phyloP scores from a whole-genome alignment of 192 early-diverging fungal genomes.

The Coemansia sp. region DNA sequence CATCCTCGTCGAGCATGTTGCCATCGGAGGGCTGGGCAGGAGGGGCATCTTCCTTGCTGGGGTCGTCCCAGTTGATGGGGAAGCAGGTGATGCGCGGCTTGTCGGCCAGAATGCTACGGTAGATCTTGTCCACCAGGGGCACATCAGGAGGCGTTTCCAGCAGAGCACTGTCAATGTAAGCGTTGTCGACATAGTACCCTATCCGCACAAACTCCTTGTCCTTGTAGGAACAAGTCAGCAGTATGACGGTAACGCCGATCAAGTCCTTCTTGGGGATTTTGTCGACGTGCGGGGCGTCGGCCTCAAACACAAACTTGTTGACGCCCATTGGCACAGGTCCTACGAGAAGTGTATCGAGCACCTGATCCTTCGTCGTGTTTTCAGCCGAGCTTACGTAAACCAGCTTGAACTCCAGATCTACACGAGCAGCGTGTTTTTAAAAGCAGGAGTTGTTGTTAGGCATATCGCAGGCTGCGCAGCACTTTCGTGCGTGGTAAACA shows the following conservation, averaged over 20 bases:
- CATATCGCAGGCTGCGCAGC: neutral
- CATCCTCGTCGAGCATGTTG: constrained; percentile 21
- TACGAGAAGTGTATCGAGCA: constrained; percentile 91
- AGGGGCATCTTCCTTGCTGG: constrained; percentile 33
- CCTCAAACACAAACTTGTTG: constrained; percentile 89
- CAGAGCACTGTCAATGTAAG: constrained; percentile 82
- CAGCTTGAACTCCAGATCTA: constrained; percentile 97
- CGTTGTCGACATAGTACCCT: constrained; percentile 98
- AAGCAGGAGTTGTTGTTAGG: neutral
- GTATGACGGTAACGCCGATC: constrained; percentile 85
- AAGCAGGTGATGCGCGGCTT: constrained; percentile 92
- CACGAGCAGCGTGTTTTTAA: neutral
- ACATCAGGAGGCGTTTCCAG: constrained; percentile 74
- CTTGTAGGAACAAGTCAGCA: constrained; percentile 87
- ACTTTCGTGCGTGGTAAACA: neutral
- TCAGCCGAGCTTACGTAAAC: constrained; percentile 92
- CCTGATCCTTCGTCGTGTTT: constrained; percentile 78
- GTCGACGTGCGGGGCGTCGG: constrained; percentile 67
- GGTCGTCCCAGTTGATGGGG: constrained; percentile 69
- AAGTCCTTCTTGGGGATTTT: constrained; percentile 79
- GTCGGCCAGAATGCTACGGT: constrained; percentile 85
- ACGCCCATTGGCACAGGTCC: constrained; percentile 94
- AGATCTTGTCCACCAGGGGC: constrained; percentile 71
- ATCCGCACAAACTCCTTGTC: constrained; percentile 94
- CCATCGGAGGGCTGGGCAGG: constrained; percentile 21